phyloP scores from a whole-genome alignment of 768 basidiomycete genomes.

The Pleurotus giganteus region DNA sequence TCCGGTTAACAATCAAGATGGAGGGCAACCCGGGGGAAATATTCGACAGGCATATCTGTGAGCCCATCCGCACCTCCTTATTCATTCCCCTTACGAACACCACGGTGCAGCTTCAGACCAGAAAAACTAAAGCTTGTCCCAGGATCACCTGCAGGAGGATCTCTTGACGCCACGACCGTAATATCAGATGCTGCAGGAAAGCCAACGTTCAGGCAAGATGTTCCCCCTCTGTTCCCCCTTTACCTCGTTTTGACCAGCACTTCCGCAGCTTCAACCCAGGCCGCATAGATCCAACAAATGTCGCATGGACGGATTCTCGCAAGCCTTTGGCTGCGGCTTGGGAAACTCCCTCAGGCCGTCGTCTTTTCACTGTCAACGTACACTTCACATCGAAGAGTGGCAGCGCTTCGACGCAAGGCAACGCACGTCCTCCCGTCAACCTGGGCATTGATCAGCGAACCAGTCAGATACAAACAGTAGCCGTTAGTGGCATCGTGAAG shows the following conservation, averaged over 20 bases:
- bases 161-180: slow-evolving; percentile 43
- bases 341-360: slow-evolving; percentile 40
- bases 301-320: slow-evolving; percentile 53
- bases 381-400: slow-evolving; percentile 60
- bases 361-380: slow-evolving; percentile 58
- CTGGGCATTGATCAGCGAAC: slow-evolving; percentile 44
- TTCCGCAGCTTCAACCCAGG: slow-evolving; percentile 58
- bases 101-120: slow-evolving; percentile 37
- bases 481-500: slow-evolving; percentile 34
- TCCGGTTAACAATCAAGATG: slow-evolving; percentile 54
- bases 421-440: slow-evolving; percentile 60
- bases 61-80: too few relatives aligned
- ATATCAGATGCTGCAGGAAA: slow-evolving; percentile 15
- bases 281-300: slow-evolving; percentile 55
- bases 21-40: slow-evolving; percentile 62
- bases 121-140: slow-evolving; percentile 46
- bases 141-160: slow-evolving; percentile 44
- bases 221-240: neutral
- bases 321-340: slow-evolving; percentile 63
- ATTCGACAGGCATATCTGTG: slow-evolving; percentile 59
- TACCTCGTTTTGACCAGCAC: neutral
- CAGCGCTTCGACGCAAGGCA: slow-evolving; percentile 51
- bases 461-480: slow-evolving; percentile 46
- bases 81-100: too few relatives aligned
- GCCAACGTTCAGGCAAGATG: slow-evolving; percentile 41